phyloP scores from a whole-genome alignment of 208 protist genomes.

The Naegleria fowleri region DNA sequence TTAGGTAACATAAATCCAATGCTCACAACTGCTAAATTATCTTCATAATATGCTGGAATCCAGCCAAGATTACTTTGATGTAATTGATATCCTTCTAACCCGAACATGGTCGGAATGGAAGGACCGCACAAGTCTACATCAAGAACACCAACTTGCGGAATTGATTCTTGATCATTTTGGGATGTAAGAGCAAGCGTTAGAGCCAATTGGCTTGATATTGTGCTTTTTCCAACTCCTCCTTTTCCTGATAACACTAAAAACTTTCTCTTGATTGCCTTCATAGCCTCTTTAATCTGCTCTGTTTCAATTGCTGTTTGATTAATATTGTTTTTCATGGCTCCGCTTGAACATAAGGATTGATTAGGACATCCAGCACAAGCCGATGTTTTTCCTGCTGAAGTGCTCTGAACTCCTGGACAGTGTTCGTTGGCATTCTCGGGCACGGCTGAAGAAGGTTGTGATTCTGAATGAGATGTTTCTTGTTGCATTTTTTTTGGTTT shows the following conservation, averaged over 20 bases:
- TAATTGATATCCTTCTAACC: constrained; percentile 70
- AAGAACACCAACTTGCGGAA: constrained; percentile 86
- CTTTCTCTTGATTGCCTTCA: constrained; percentile 67
- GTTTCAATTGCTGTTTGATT: constrained; percentile 77
- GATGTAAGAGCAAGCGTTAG: constrained; percentile 58
- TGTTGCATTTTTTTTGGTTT: background rate
- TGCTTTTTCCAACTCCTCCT: constrained; percentile 88
- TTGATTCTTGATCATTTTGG: constrained; percentile 30
- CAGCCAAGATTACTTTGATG: constrained; percentile 82
- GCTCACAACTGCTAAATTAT: constrained; percentile 93
- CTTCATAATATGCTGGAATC: constrained; percentile 86
- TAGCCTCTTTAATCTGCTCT: constrained; percentile 63
- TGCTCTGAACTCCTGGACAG: constrained; percentile 89
- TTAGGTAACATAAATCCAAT: constrained; percentile 93
- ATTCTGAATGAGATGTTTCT: background rate
- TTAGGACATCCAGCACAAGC: constrained; percentile 96
- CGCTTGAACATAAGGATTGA: constrained; percentile 84
- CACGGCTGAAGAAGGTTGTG: background rate
- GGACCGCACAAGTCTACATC: constrained; percentile 99
- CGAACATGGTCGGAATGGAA: constrained; percentile 71
- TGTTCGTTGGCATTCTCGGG: constrained; percentile 46
- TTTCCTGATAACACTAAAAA: constrained; percentile 79
- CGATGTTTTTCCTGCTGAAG: constrained; percentile 81
- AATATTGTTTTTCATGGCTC: constrained; percentile 55
- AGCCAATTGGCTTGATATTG: constrained; percentile 77